Percentiles rank a stretch among this genome's conserved stretches.
Conservation (phyloP, 2,329 filamentous ascomycete species). For the Fusarium brachygibbosum region DNA sequence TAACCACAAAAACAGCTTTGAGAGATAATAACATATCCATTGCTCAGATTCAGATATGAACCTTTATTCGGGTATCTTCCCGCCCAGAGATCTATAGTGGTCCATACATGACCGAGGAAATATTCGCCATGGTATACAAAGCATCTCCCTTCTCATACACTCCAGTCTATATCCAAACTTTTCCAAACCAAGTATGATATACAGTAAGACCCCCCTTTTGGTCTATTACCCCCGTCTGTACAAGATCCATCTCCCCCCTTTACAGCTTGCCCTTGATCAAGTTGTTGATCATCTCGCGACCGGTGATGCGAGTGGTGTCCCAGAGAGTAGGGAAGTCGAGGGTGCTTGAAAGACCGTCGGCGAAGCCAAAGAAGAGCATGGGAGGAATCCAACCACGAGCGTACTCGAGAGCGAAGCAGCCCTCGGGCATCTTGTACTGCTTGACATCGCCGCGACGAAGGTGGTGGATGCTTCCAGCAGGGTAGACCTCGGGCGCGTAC, state of each 20-base stretch:
- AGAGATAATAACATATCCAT: neutral
- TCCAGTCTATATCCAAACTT: conserved; percentile 1
- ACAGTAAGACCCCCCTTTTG: neutral
- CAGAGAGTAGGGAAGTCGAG: conserved; percentile 88
- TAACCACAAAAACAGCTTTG: neutral
- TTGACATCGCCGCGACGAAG: conserved; percentile 78
- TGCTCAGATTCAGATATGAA: neutral
- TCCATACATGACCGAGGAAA: conserved; percentile 2
- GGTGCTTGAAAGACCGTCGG: conserved; percentile 83
- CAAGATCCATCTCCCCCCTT: conserved; percentile 25
- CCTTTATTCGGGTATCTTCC: conserved; percentile 10
- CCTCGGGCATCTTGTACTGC: conserved; percentile 85
- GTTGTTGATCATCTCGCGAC: conserved; percentile 80
- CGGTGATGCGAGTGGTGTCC: conserved; percentile 82
- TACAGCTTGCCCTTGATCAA: conserved; percentile 79
- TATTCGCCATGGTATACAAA: neutral
- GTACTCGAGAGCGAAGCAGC: conserved; percentile 86
- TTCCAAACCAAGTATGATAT: conserved; percentile 7
- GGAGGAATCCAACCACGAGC: conserved; percentile 91
- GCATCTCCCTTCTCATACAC: neutral
- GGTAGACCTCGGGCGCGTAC: conserved; percentile 78
- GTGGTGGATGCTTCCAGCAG: conserved; percentile 78
- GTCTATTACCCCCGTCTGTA: conserved; percentile 1
- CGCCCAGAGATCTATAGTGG: conserved; percentile 13
- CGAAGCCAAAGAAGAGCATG: conserved; percentile 92